A percentile compares a stretch with the other conserved stretches of the same genome.
phyloP scores from a whole-genome alignment of 2,329 filamentous ascomycete genomes.

The Botrytis galanthina region DNA sequence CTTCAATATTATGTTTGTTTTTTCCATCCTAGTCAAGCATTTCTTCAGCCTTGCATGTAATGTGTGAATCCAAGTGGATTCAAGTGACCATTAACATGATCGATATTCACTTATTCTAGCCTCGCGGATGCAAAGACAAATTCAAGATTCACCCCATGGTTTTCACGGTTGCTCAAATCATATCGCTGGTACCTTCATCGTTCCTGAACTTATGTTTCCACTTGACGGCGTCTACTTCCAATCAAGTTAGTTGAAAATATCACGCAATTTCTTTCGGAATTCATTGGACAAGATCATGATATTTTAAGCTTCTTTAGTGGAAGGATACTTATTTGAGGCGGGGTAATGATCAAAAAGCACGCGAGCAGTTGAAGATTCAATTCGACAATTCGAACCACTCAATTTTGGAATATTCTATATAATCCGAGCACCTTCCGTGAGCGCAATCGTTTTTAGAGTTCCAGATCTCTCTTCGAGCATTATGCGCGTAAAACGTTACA shows the following conservation, averaged over 20 bases:
- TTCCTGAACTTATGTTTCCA: background rate
- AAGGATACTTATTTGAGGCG: background rate
- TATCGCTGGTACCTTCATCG: background rate
- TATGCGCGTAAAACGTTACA: background rate
- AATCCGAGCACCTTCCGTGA: background rate
- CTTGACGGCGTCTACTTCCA: background rate
- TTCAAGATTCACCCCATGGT: background rate
- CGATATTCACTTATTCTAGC: slow-evolving; percentile 2
- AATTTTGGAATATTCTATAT: background rate
- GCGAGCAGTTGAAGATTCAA: background rate
- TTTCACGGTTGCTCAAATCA: slow-evolving; percentile 2
- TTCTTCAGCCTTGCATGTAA: slow-evolving; percentile 18
- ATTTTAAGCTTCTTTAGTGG: background rate
- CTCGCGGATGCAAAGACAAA: slow-evolving; percentile 9
- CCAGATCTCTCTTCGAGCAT: background rate
- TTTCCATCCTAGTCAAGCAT: background rate
- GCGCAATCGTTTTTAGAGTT: background rate
- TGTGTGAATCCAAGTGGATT: background rate
- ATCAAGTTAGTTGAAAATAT: background rate
- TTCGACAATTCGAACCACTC: background rate
- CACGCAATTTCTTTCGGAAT: slow-evolving; percentile 2
- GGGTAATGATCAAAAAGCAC: background rate
- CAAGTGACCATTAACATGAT: slow-evolving; percentile 7
- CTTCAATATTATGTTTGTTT: background rate
- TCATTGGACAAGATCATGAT: background rate